Base-by-base conservation (phyloP, 306 rosid species). In the Astragalus membranaceus region DNA sequence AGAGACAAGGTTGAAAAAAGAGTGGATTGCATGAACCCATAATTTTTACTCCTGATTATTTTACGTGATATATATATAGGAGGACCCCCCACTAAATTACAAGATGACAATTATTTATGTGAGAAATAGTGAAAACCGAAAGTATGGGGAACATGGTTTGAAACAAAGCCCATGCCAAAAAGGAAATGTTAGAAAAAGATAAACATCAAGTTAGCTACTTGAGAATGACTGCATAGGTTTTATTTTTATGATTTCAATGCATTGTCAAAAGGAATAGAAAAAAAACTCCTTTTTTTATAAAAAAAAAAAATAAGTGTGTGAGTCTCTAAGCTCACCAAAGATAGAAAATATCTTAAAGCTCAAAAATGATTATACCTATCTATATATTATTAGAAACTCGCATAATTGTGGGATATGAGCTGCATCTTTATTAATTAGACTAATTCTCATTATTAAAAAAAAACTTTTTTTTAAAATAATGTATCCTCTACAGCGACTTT, bases 81-180 rank as follows among this genome's bases (percentile, higher is more conserved):
- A 32, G 53, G 80, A 68, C 51, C 78, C 78, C 81, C 81, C 69
- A 29, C 72, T 9, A 53, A 14, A 29, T 41, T 50, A 43, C 16
- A 10, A 76, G 72, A 48, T 76, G 41, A 37, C 58, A 30, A 73
- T 49, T 59, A 50, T 16, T 49, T 20, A 41, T 17, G 41, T 76
- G 52, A 15, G 57, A 20, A 54, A 68, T 68, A 76, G 69, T 16
- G 46, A 70, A 20, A 55, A 56, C 63, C 64, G 53, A 56, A 50
- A 74, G 80, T 74, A 2, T n/a, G 78, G 80, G 77, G 57, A 46
- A 64, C 82, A 64, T 11, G 63, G 75, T 69, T 78, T 64, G 67
- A 69, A 81, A 81, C 4, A 48, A 59, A 73, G 73, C 72, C 57
- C 81, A 69, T 69, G 77, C 68, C 55, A 47, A 69, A 70, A 70